Base-by-base conservation (phyloP, 2,329 filamentous ascomycete genomes). In the Venturia pyrina region DNA sequence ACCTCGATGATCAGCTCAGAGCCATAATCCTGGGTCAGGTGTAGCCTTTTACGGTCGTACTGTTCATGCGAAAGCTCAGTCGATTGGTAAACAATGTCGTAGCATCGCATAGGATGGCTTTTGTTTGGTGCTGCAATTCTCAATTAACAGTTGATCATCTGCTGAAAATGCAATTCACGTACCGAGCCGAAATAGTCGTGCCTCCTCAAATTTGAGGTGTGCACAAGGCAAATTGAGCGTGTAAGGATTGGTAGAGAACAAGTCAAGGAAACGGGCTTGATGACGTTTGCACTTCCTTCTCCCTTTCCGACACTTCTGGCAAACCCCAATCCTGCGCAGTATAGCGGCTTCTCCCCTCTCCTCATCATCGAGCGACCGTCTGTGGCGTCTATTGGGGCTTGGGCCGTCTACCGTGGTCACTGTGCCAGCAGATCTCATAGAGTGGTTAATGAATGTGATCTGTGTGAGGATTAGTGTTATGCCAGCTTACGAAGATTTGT, bases 171-270 rank as follows among this genome's bases (percentile, higher is more conserved):
- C 28, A 34, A 8, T 8, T 34, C 24, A 37, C 32, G 5, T 59
- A 37, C 65, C 60, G 24, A 64, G 66, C n/a, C 67, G 66, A 40
- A 68, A 68, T 19, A 68, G 64, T 62, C 65, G 43, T 21, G 66
- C 66, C 13, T 68, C 67, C 15, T 67, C 56, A 13, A 67, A 48
- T 24, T 66, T 67, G 11, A 64, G 63, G 44, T 66, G 21, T n/a
- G 66, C 64, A 53, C 66, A 68, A 13, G 67, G 66, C 44, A 67
- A 11, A 4, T 64, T 64, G 13, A 64, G 15, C 19, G 28, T 59
- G 8, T 19, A 13, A 19, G 24, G 32, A 7, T 59, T 59, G 41
- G 17, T 24, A 19, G 4, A 50, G 57, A 17, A 65, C 34, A 43
- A 57, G 62, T 48, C 61, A 41, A 48, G 60, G 62, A 63, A 62